Base-by-base conservation (phyloP, 805 yeast species). In the Metschnikowia peoriensis region DNA sequence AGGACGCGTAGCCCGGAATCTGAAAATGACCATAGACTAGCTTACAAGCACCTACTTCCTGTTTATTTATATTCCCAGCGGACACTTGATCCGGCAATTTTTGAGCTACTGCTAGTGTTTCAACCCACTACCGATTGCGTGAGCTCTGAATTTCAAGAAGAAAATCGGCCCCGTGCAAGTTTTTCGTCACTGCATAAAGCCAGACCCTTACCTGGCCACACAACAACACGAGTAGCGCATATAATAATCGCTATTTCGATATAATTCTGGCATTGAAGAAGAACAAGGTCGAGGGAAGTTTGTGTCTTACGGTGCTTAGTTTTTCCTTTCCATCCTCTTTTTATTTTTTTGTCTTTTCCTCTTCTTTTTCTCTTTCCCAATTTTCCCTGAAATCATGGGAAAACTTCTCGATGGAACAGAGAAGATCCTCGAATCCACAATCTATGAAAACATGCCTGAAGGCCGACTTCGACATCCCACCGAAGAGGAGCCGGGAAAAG, bases 361-460 rank as follows among this genome's bases (percentile, higher is more conserved):
- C 22, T 22, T 22, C 22, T 22, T 22, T 22, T 4, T 22, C 22
- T 22, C 4, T 4, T 22, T 22, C 4, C 22, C 22, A 22, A 22
- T 22, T 22, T 22, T 2, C 22, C 22, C 22, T 2, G n/a, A 43
- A 16, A 37, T 10, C 46, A 53, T 54, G 50, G 49, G 52, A 27
- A 57, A 51, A 35, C 51, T 58, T 28, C 55, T 55, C n/a, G 55
- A 59, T n/a, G 54, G 46, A 46, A 50, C 61, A 43, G 52, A 50
- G 40, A 54, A 50, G 40, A 59, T 62, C 46, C 55, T 62, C 15
- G 54, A 62, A 49, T 61, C 59, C 55, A 55, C 53, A 46, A 44
- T 50, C 9, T 59, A 55, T 41, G 58, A 60, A 44, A 47, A 56
- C 16, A 41, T 60, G 52, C 55, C 61, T 11, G 46, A 44, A 11